Percentiles rank a stretch among this genome's conserved stretches.
These are phyloP conservation scores for Trichosanthes cucumerina DNA, from an alignment of 306 rosid species.

Conservation along the genomic window DNA sequence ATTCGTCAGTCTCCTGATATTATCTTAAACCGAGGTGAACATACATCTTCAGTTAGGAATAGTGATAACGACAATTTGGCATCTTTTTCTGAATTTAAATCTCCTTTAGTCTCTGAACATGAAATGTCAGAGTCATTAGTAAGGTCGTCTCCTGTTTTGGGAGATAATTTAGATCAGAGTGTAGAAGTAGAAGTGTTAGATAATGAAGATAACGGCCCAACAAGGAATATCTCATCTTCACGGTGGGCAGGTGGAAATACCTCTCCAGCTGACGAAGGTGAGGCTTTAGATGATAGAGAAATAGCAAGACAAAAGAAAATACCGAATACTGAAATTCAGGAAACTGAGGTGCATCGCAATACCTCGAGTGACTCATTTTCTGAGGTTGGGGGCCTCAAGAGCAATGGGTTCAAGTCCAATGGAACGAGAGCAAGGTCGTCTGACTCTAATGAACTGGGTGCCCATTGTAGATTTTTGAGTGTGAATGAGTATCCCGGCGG, in stretches of 20 bases:
- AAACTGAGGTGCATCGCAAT: background rate
- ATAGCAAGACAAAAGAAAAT: background rate
- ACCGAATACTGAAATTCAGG: background rate
- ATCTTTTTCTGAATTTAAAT: conserved; percentile 16
- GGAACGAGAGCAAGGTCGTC: conserved; percentile 29
- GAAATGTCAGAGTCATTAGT: background rate
- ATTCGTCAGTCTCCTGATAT: conserved; percentile 34
- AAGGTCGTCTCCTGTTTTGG: conserved; percentile 16
- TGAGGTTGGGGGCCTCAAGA: conserved; percentile 42
- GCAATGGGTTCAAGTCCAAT: conserved; percentile 29
- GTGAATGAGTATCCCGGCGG: conserved; percentile 16
- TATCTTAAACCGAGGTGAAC: conserved; percentile 29
- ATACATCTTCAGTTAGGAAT: conserved; percentile 27
- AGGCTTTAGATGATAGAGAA: conserved; percentile 5
- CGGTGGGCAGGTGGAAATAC: conserved; percentile 49
- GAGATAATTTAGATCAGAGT: background rate
- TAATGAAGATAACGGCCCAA: conserved; percentile 14
- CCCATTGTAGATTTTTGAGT: conserved; percentile 14
- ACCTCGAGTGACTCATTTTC: conserved; percentile 20
- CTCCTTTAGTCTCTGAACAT: conserved; percentile 17
- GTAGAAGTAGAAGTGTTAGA: conserved; percentile 14
- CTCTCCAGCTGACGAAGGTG: conserved; percentile 17
- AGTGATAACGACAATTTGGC: conserved; percentile 21
- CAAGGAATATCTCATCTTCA: conserved; percentile 43
- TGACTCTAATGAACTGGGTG: conserved; percentile 26